These are phyloP conservation scores for Aspergillus spinulosporus DNA, from an alignment of 2,329 filamentous ascomycete species.

Conservation along the genomic window DNA sequence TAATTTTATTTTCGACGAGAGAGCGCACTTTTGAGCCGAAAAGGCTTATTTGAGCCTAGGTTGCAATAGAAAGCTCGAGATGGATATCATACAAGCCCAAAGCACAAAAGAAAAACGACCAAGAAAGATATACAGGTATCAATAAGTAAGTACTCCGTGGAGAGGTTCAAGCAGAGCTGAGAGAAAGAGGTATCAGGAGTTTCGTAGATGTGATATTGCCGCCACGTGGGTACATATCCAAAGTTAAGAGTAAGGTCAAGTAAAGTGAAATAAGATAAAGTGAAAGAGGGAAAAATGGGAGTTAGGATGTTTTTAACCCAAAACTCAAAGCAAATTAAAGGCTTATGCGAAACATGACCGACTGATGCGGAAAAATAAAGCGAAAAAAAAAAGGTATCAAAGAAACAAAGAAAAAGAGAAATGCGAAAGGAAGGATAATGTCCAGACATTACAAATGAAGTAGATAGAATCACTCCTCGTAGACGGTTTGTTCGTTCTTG, in stretches of 20 bases:
- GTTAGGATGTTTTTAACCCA: neutral
- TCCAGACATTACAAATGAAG: slow-evolving; percentile 28
- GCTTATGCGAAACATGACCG: slow-evolving; percentile 19
- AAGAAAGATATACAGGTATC: slow-evolving; percentile 15
- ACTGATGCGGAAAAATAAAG: neutral
- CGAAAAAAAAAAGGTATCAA: neutral
- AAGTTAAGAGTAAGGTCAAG: neutral
- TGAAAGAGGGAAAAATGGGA: slow-evolving; percentile 13
- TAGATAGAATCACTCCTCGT: slow-evolving; percentile 38
- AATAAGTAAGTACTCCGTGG: neutral
- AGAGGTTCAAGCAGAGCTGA: slow-evolving; percentile 10
- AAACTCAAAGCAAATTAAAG: slow-evolving; percentile 12
- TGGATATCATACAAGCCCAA: slow-evolving; percentile 15
- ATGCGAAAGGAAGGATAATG: slow-evolving; percentile 21
- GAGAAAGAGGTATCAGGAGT: slow-evolving; percentile 11
- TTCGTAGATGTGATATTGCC: slow-evolving; percentile 9
- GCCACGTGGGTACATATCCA: slow-evolving; percentile 14
- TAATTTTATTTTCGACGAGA: neutral
- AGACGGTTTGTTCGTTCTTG: slow-evolving; percentile 31
- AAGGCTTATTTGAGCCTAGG: neutral
- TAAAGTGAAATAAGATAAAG: slow-evolving; percentile 16
- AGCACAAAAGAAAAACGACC: slow-evolving; percentile 13
- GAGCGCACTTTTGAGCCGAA: neutral
- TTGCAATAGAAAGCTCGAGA: neutral
- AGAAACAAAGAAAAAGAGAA: slow-evolving; percentile 6